phyloP scores from a whole-genome alignment of 2,329 filamentous ascomycete genomes.

The Grosmannia huntii region DNA sequence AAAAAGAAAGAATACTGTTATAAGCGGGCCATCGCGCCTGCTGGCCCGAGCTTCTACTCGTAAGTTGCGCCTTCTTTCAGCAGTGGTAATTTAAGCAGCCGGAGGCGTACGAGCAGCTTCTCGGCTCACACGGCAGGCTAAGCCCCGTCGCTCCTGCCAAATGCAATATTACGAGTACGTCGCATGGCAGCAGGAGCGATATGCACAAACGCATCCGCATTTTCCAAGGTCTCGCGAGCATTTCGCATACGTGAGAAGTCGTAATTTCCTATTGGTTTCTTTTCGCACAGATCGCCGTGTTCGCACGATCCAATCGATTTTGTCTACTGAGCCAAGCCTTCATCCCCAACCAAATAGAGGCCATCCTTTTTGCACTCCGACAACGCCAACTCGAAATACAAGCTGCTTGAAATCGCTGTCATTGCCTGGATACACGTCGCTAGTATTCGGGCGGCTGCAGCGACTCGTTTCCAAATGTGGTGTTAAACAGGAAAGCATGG shows the following conservation, averaged over 20 bases:
- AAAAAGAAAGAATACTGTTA: too few relatives aligned
- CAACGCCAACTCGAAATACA: neutral
- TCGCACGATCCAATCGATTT: neutral
- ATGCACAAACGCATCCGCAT: neutral
- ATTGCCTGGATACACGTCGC: neutral
- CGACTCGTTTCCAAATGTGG: constrained; percentile 10
- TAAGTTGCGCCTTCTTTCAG: neutral
- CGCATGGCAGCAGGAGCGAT: neutral
- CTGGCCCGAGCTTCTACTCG: neutral
- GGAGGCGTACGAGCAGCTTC: neutral
- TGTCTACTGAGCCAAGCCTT: neutral
- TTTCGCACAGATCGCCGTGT: neutral
- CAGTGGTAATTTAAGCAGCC: neutral
- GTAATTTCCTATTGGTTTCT: neutral
- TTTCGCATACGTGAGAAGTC: too few relatives aligned
- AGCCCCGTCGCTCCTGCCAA: neutral
- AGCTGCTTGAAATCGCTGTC: neutral
- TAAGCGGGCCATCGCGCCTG: neutral
- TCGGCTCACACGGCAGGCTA: neutral
- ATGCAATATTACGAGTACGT: neutral
- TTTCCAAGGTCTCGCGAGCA: neutral
- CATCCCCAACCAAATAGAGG: neutral
- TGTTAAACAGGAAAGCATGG: constrained; percentile 17
- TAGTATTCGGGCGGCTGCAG: constrained; percentile 8
- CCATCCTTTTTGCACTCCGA: neutral